These are phyloP conservation scores for Perilla frutescens DNA, from an alignment of 257 asterid species.

Conservation along the genomic window DNA sequence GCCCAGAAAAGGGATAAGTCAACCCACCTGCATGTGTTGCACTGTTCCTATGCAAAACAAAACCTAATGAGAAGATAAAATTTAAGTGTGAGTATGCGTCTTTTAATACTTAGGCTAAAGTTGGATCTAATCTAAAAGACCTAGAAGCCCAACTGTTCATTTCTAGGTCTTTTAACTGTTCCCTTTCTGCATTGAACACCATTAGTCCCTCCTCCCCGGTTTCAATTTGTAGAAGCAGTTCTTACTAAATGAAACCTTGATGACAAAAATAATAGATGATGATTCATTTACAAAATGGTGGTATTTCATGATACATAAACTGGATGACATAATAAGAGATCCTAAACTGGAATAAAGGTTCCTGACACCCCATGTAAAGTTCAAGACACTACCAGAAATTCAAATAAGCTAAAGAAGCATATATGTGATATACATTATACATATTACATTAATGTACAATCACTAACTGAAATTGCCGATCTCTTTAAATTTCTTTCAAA, in stretches of 20 bases:
- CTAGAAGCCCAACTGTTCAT: background rate
- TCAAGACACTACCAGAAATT: background rate
- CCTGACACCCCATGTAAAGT: conserved; percentile 1
- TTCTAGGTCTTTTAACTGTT: conserved; percentile 1
- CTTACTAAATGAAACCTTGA: conserved; percentile 20
- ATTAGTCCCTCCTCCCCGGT: background rate
- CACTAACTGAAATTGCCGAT: background rate
- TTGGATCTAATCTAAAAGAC: background rate
- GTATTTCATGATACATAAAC: conserved; percentile 8
- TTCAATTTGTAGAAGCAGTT: background rate
- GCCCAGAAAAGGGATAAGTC: conserved; percentile 10
- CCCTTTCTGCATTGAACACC: conserved; percentile 6
- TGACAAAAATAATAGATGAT: conserved; percentile 12
- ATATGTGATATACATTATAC: background rate
- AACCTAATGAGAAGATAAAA: background rate
- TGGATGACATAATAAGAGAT: conserved; percentile 1
- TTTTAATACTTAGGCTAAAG: background rate
- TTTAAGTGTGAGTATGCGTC: background rate
- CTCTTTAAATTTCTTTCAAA: conserved; percentile 14
- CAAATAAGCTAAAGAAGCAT: conserved; percentile 20
- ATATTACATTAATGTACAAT: conserved; percentile 4
- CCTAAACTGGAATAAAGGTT: conserved; percentile 4
- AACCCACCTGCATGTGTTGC: conserved; percentile 5
- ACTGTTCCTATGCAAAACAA: conserved; percentile 3
- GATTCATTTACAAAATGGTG: conserved; percentile 13